These are phyloP conservation scores for Aegilops bicornis DNA, from an alignment of 176 grass and related monocot species.

Conservation along the genomic window DNA sequence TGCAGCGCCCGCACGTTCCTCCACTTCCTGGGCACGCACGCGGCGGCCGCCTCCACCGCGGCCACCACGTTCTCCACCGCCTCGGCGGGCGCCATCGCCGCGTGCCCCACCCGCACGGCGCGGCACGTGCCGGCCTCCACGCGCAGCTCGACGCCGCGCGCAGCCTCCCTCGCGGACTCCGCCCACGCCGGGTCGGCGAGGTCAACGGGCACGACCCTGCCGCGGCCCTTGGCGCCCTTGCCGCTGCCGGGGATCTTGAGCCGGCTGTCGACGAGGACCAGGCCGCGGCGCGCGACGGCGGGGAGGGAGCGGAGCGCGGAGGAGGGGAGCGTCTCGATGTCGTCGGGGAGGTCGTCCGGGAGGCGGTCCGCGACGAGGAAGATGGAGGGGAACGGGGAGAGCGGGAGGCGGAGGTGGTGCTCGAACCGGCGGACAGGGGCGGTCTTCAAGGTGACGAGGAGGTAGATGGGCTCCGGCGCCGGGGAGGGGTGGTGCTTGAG, in stretches of 20 bases:
- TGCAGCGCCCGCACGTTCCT: slow-evolving; percentile 64
- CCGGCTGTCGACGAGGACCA: slow-evolving; percentile 51
- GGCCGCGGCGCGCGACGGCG: slow-evolving; percentile 38
- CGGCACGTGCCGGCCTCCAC: slow-evolving; percentile 54
- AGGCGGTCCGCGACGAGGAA: slow-evolving; percentile 39
- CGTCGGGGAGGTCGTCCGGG: slow-evolving; percentile 29
- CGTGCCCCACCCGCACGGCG: slow-evolving; percentile 49
- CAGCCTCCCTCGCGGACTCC: slow-evolving; percentile 35
- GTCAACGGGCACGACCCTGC: slow-evolving; percentile 42
- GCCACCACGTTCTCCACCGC: slow-evolving; percentile 53
- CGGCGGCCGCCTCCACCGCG: slow-evolving; percentile 47
- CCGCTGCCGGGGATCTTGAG: slow-evolving; percentile 24
- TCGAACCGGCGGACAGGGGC: slow-evolving; percentile 41
- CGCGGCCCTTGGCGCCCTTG: slow-evolving; percentile 33
- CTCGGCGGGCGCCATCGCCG: slow-evolving; percentile 23
- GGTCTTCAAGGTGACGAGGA: slow-evolving; percentile 47
- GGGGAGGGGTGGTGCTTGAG: slow-evolving; percentile 37
- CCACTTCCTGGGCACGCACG: slow-evolving; percentile 65
- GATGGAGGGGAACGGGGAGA: slow-evolving; percentile 46
- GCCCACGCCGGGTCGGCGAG: slow-evolving; percentile 39
- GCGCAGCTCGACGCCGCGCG: slow-evolving; percentile 28
- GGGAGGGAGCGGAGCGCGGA: slow-evolving; percentile 45
- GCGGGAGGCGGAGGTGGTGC: slow-evolving; percentile 51
- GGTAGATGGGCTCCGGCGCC: slow-evolving; percentile 46
- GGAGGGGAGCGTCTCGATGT: slow-evolving; percentile 41